Percentiles rank a stretch among this genome's conserved stretches.
These are phyloP conservation scores for Fusarium euwallaceae DNA, from an alignment of 2,329 filamentous ascomycete genomes.

Conservation along the genomic window DNA sequence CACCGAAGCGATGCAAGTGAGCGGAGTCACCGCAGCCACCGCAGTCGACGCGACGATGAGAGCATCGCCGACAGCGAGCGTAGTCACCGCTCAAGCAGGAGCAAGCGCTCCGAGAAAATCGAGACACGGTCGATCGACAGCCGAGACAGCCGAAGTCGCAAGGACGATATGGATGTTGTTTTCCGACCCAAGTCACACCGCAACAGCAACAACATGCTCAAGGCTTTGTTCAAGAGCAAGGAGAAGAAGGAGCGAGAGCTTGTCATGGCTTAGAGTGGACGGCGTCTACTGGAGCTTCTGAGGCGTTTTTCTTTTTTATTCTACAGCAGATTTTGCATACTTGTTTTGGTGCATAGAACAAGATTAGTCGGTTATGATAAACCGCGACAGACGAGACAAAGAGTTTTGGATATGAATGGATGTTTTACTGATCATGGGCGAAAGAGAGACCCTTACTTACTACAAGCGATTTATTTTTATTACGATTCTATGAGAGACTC, in stretches of 20 bases:
- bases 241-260: conserved; percentile 58
- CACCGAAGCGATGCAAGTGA: conserved; percentile 38
- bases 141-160: conserved; percentile 48
- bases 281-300: conserved; percentile 2
- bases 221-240: conserved; percentile 70
- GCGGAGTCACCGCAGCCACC: conserved; percentile 27
- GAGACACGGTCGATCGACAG: conserved; percentile 53
- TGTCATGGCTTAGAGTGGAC: conserved; percentile 45
- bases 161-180: conserved; percentile 56
- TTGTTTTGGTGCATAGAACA: conserved; percentile 26
- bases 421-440: conserved; percentile 32
- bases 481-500: conserved; percentile 17
- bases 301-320: conserved; percentile 1
- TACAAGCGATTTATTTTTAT: conserved; percentile 31
- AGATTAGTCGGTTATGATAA: conserved; percentile 7
- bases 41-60: conserved; percentile 36
- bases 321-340: conserved; percentile 24
- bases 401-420: conserved; percentile 10
- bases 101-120: conserved; percentile 51
- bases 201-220: conserved; percentile 66
- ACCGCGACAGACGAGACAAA: conserved; percentile 31
- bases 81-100: conserved; percentile 49
- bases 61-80: conserved; percentile 58
- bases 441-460: conserved; percentile 21
- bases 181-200: conserved; percentile 63